A percentile compares a stretch with the other conserved stretches of the same genome.
phyloP scores from a whole-genome alignment of 352 stramenopile species.

The Phytophthora hibernalis region DNA sequence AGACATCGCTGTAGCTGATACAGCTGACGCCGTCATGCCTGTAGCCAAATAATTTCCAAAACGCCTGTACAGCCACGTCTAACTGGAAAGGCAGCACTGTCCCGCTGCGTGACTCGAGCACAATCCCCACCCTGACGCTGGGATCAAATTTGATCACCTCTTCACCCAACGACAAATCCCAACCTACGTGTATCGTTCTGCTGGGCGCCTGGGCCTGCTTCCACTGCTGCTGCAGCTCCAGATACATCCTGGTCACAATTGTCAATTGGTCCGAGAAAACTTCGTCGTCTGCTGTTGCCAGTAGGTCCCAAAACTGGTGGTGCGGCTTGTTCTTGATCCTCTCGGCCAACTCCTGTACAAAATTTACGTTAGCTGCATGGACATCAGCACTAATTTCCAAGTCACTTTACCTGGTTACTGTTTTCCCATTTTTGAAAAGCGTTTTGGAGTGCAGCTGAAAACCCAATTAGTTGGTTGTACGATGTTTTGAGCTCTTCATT shows the following conservation, averaged over 20 bases:
- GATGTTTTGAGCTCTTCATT: too few relatives aligned
- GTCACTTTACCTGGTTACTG: too few relatives aligned
- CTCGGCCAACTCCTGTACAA: not conserved
- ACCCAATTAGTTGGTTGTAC: too few relatives aligned
- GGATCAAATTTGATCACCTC: conserved; percentile 4
- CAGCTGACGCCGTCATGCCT: not conserved
- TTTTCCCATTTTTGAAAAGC: too few relatives aligned
- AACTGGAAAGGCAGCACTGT: conserved; percentile 8
- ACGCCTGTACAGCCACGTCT: conserved; percentile 9
- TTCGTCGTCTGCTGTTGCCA: not conserved
- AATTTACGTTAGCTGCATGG: too few relatives aligned
- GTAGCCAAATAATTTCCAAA: conserved; percentile 8
- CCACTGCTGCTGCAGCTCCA: conserved; percentile 6
- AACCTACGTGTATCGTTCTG: conserved; percentile 2
- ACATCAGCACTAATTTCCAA: too few relatives aligned
- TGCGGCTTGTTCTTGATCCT: not conserved
- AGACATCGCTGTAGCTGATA: not conserved
- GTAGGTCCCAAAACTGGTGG: not conserved
- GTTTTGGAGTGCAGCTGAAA: too few relatives aligned
- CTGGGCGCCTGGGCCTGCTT: not conserved
- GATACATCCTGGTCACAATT: not conserved
- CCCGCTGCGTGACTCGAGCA: not conserved
- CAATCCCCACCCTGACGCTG: not conserved
- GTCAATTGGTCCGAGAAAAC: conserved; percentile 16
- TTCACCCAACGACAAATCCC: conserved; percentile 7